A percentile compares a stretch with the other conserved stretches of the same genome.
Evolutionary conservation across 176 grass and related monocot species (phyloP).

Genomic region (Juncus effusus): DNA sequence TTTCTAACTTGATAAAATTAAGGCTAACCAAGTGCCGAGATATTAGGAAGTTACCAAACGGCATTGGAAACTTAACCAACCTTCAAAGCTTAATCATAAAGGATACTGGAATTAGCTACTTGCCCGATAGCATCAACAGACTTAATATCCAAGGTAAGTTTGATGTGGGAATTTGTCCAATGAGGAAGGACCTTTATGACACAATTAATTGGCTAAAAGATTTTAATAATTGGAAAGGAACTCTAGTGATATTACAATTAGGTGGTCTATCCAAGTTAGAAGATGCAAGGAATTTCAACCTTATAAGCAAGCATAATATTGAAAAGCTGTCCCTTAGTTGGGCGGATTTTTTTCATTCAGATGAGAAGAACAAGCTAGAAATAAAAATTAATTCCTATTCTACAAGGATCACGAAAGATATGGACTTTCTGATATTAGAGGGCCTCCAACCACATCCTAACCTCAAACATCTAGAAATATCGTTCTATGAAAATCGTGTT

Average conservation of each 20-base stretch:
- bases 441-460: constrained; percentile 18
- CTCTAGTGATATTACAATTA: constrained; percentile 15
- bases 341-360: background rate
- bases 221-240: constrained; percentile 21
- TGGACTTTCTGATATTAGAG: constrained; percentile 3
- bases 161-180: background rate
- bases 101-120: background rate
- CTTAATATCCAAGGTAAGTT: constrained; percentile 4
- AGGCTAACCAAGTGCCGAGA: background rate
- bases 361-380: background rate
- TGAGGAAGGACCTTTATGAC: background rate
- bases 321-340: constrained; percentile 6
- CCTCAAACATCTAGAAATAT: constrained; percentile 20
- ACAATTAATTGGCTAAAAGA: constrained; percentile 13
- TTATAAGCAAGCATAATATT: constrained; percentile 9
- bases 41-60: constrained; percentile 11
- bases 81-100: background rate
- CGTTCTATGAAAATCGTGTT: background rate
- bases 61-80: background rate
- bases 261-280: background rate
- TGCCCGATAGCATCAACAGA: background rate
- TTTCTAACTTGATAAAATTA: background rate
- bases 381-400: background rate
- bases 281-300: background rate
- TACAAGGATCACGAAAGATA: background rate